Base-by-base conservation (phyloP, 169 alveolate species). In the Neospora caninum region DNA sequence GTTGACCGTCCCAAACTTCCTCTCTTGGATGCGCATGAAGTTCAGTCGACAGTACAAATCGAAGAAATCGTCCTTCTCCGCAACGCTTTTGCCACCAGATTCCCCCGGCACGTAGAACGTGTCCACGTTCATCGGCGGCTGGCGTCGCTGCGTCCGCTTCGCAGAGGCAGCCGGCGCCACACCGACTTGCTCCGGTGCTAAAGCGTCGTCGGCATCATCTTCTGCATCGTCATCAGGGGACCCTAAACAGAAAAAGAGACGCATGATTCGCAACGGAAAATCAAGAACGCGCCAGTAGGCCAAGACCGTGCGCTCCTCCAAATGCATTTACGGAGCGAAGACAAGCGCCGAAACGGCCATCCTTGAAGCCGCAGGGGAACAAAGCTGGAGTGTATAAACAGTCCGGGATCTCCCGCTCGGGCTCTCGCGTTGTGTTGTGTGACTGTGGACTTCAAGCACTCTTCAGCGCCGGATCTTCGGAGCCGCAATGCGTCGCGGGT, bases 41-140 rank as follows among this genome's bases (percentile, higher is more conserved):
- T 82, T 82, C 67, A 82, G 89, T n/a, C 67, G 53, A 31, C 89
- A 82, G 38, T 82, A 82, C 38, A 82, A 4, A 34, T 82, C 89
- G 41, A 82, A 82, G 54, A 82, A 82, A 7, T 67, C 89, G 64
- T 82, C 67, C 39, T 82, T 42, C 25, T 82, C 89, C 41, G 7
- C 64, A 0, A 0, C 38, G 16, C 89, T 67, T 41, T 20, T 22
- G 4, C 39, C 36, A 10, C 41, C 67, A 9, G 53, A 9, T 16
- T 82, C 89, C 20, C 45, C 49, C 7, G 86, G 43, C 29, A n/a
- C 27, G 86, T 78, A 78, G 86, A 78, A 78, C 43, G 86, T 78
- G 39, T 78, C 86, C n/a, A 78, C 45, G 45, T n/a, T 78, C 86
- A 78, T 78, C 13, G 86, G 86, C 2, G 86, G 86, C 86, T 78